phyloP scores from a whole-genome alignment of 441 rosid genomes.

The Syzygium syzygioides region DNA sequence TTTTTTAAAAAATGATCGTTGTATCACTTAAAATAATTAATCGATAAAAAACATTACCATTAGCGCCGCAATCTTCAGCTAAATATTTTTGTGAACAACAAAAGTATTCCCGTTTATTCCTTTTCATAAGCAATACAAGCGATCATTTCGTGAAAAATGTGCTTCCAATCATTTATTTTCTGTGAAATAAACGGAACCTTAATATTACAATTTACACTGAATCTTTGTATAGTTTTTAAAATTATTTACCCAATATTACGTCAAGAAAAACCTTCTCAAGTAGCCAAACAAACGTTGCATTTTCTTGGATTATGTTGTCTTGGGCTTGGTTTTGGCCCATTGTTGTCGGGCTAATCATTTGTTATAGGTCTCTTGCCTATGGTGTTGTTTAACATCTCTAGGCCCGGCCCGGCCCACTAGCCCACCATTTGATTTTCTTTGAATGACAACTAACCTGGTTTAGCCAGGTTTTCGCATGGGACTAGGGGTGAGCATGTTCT shows the following conservation, averaged over 20 bases:
- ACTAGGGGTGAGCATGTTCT: no score
- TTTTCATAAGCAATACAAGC: not conserved
- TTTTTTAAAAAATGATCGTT: not conserved
- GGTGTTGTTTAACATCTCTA: not conserved
- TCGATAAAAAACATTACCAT: not conserved
- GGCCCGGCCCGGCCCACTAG: not conserved
- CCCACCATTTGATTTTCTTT: not conserved
- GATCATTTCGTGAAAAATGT: not conserved
- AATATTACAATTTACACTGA: not conserved
- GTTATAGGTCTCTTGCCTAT: not conserved
- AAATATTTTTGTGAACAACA: rapidly evolving
- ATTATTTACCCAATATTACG: not conserved
- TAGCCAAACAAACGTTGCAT: not conserved
- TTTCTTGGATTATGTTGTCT: not conserved
- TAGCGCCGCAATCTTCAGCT: no score
- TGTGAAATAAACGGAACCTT: not conserved
- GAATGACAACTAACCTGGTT: not conserved
- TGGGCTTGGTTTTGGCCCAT: not conserved
- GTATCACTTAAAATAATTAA: rapidly evolving
- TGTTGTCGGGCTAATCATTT: not conserved
- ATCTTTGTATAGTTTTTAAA: not conserved
- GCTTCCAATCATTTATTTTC: not conserved
- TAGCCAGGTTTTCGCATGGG: not conserved
- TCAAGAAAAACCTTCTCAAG: not conserved
- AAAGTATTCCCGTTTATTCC: not conserved